Percentiles rank a stretch among this genome's conserved stretches.
Conservation (phyloP, 345 rosid genomes). For the Garcia nutans region DNA sequence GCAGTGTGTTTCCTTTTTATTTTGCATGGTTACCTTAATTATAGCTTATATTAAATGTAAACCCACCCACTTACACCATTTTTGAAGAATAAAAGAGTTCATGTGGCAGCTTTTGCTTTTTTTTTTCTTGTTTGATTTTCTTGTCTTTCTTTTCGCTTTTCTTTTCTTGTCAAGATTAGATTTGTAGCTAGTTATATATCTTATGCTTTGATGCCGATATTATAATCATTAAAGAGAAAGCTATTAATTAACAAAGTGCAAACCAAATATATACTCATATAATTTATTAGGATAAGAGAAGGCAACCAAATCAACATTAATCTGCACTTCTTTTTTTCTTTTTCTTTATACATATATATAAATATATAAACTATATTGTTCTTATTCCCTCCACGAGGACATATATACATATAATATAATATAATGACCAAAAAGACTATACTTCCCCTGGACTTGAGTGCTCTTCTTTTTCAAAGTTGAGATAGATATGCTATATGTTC, state of each 20-base stretch:
- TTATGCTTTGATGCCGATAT: conserved; percentile 5
- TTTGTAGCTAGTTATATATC: conserved; percentile 7
- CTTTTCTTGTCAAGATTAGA: conserved; percentile 22
- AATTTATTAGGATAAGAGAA: conserved; percentile 25
- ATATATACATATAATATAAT: neutral
- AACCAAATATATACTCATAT: conserved; percentile 9
- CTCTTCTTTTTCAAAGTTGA: conserved; percentile 10
- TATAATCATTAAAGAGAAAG: conserved; percentile 12
- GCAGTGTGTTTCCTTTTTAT: conserved; percentile 4
- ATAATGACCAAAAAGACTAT: neutral
- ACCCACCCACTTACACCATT: conserved; percentile 25
- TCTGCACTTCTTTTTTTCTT: conserved; percentile 12
- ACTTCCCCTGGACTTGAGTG: conserved; percentile 2
- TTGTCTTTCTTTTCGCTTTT: conserved; percentile 6
- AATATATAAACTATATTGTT: conserved; percentile 4
- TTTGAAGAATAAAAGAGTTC: conserved; percentile 23
- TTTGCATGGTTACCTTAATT: conserved; percentile 18
- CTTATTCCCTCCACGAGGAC: conserved; percentile 22
- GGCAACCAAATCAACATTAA: conserved; percentile 16
- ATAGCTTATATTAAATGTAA: conserved; percentile 16
- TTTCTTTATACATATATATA: conserved; percentile 3
- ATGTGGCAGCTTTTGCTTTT: conserved; percentile 39
- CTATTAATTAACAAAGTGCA: neutral
- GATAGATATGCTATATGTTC: conserved; percentile 4
- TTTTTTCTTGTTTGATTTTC: neutral